These are phyloP conservation scores for Metschnikowia arizonensis DNA, from an alignment of 805 yeast genomes.

Conservation along the genomic window DNA sequence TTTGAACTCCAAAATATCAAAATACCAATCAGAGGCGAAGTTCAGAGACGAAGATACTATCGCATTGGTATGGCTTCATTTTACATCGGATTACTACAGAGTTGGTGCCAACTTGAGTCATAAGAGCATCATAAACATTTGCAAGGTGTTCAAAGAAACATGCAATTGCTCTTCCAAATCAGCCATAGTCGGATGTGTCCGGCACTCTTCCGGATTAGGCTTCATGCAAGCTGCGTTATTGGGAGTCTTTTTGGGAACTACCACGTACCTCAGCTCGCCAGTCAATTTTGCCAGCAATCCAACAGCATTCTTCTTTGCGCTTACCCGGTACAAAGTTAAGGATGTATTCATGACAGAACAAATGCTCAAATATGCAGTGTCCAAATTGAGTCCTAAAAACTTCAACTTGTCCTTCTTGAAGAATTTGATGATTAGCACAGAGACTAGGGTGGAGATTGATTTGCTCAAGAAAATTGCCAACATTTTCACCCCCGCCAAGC, in stretches of 20 bases:
- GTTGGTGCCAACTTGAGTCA: conserved; percentile 58
- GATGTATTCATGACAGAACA: conserved; percentile 83
- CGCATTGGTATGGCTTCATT: conserved; percentile 63
- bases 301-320: conserved; percentile 58
- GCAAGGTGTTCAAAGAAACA: conserved; percentile 88
- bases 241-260: conserved; percentile 83
- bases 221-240: conserved; percentile 78
- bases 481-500: conserved; percentile 58
- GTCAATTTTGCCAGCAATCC: conserved; percentile 76
- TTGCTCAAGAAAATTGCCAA: conserved; percentile 55
- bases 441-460: conserved; percentile 65
- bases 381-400: conserved; percentile 55
- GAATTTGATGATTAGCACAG: conserved; percentile 80
- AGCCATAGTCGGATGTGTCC: conserved; percentile 80
- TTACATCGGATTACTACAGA: conserved; percentile 68
- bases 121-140: conserved; percentile 63
- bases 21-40: conserved; percentile 38
- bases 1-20: conserved; percentile 42
- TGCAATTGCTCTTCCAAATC: conserved; percentile 71
- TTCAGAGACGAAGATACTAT: conserved; percentile 41
- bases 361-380: conserved; percentile 72
- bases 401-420: conserved; percentile 60
- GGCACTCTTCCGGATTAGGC: conserved; percentile 82
- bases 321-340: conserved; percentile 75
- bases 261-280: conserved; percentile 78